Base-by-base conservation (phyloP, 768 basidiomycete genomes). In the Crassisporium funariophilum region DNA sequence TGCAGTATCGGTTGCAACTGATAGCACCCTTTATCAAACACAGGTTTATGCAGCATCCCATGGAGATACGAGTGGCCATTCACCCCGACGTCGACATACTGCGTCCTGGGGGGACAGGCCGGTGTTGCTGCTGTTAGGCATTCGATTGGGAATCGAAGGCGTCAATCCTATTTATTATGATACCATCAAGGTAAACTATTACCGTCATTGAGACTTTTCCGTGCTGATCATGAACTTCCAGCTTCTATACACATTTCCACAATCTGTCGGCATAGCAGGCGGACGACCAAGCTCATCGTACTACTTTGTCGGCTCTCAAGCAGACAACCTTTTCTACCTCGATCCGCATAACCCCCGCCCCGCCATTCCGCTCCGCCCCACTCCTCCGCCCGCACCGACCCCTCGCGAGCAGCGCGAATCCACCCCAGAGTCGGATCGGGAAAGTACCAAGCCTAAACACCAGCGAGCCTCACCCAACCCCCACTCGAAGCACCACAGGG, bases 231-330 rank as follows among this genome's bases (percentile, higher is more conserved):
- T 13, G 22, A 13, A 4, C 39, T 17, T 49, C 5, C 56, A 95
- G 93, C 74, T 79, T 19, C 65, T 98, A 23, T 98, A 94, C 63
- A 90, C 88, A 0, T 92, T 94, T 66, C 95, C 95, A 0, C 95
- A 98, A 69, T 91, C 88, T 2, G 88, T 97, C 27, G 97, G 95
- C 31, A 98, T 99, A 44, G 94, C 95, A 0, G 95, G 97, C 29
- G 95, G 95, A 2, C 80, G 97, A 16, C 97, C 95, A 0, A 90
- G 90, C n/a, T 94, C 91, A 0, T 97, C 94, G 0, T 98, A 97
- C 66, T 99, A 98, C 66, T 99, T 99, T 61, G 90, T 99, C 38
- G 95, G 92, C 12, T 78, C 86, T 0, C 95, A 99, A 62, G 87
- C 84, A 3, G 88, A 94, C 53, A 88, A 83, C 39, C 76, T 98